phyloP scores from a whole-genome alignment of 2,329 filamentous ascomycete species.

The Curvularia verruculosa region DNA sequence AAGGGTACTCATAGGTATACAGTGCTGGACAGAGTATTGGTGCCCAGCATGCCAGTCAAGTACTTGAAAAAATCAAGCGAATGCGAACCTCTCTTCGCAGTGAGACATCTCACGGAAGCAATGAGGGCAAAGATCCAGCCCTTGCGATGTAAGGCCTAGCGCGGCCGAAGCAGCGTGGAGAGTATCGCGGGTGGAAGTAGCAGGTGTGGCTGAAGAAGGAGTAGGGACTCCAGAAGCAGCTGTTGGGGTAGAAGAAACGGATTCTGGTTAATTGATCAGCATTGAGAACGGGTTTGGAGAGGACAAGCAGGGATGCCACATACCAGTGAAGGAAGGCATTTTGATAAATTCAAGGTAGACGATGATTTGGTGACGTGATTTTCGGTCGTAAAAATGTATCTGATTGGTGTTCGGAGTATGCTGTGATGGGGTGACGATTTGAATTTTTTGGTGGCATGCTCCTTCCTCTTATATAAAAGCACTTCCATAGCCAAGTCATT shows the following conservation, averaged over 20 bases:
- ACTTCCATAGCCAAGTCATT: conserved; percentile 14
- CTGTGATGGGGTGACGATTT: background rate
- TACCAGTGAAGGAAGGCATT: conserved; percentile 35
- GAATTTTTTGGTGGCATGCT: background rate
- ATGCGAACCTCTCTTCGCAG: conserved; percentile 35
- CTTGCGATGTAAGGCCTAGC: conserved; percentile 25
- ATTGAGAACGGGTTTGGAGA: background rate
- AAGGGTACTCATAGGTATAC: background rate
- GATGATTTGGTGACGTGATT: background rate
- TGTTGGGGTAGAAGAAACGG: conserved; percentile 32
- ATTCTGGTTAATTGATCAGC: conserved; percentile 23
- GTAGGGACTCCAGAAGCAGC: conserved; percentile 30
- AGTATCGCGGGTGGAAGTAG: conserved; percentile 29
- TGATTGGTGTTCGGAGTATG: background rate
- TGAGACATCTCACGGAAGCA: conserved; percentile 37
- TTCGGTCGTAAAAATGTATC: background rate
- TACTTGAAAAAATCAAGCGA: conserved; percentile 18
- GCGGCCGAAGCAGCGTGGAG: conserved; percentile 31
- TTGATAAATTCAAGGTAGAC: conserved; percentile 1
- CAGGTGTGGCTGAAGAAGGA: conserved; percentile 21
- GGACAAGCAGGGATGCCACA: background rate
- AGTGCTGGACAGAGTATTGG: background rate
- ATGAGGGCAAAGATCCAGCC: conserved; percentile 35
- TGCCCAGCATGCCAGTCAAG: background rate
- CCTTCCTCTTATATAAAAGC: conserved; percentile 20